Evolutionary conservation across 768 basidiomycete species (phyloP), one percentile per base, ranked within the genome.

Genomic region (Auriscalpium vulgare): DNA sequence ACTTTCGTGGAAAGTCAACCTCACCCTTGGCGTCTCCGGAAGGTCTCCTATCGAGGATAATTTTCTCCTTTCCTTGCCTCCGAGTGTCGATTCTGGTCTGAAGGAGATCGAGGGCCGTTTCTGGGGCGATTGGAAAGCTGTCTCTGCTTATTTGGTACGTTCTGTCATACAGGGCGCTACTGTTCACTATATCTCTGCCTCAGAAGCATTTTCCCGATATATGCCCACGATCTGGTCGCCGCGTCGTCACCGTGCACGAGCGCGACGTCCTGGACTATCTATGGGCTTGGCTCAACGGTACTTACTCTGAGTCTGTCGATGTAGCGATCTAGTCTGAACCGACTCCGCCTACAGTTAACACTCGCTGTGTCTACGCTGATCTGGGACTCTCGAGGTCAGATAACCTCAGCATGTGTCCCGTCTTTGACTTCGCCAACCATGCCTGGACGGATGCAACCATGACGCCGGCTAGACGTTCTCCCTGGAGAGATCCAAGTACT

Each of bases 281-380:
- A 3, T 97, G 95, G 92, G 92, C 81, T 1, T 98, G 95, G 94
- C 76, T 97, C 10, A 95, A 85, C 65, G 91, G 94, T 89, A 61
- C 53, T 49, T 37, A n/a, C 56, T 11, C 23, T 57, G 29, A 63
- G 50, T 10, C 46, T 35, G 16, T 49, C 35, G 37, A 53, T 56
- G 40, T 17, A 17, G 16, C 14, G 35, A 3, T 16, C 56, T 53
- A 56, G 37, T 50, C 60, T 23, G 50, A 52, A 48, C 43, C n/a
- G 19, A 50, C 54, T 35, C 11, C 62, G 21, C 21, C 52, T 37
- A 14, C 63, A 93, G 92, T 97, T 56, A 98, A 98, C 68, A 97
- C 95, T 6, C 83, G 95, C 49, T 93, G 88, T 67, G 81, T 97
- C 19, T 93, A 82, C 68, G 81, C 83, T 66, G 84, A 79, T 57